Evolutionary conservation across 2,329 filamentous ascomycete species (phyloP).

Genomic region (Xylaria polymorpha): DNA sequence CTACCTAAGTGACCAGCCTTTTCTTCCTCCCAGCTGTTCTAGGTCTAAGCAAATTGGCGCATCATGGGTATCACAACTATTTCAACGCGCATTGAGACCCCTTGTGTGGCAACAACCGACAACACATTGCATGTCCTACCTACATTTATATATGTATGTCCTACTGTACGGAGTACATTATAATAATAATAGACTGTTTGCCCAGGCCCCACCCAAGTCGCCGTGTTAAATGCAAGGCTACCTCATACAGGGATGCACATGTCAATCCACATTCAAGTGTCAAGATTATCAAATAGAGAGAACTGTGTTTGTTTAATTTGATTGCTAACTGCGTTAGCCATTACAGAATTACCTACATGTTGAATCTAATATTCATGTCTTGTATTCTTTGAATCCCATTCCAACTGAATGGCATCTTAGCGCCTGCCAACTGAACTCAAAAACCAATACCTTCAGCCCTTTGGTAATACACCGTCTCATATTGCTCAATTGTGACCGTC

Average conservation of each 20-base stretch:
- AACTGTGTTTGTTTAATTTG: slow-evolving; percentile 1
- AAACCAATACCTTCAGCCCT: background rate
- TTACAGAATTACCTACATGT: slow-evolving; percentile 9
- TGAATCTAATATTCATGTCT: slow-evolving; percentile 9
- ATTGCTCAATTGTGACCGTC: background rate
- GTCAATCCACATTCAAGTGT: background rate
- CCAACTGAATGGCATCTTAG: background rate
- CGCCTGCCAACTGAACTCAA: background rate
- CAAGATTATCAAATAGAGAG: slow-evolving; percentile 25
- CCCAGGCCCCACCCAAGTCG: background rate
- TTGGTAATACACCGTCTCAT: background rate
- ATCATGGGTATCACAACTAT: background rate
- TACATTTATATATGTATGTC: no score
- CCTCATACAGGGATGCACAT: background rate
- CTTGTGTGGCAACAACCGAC: background rate
- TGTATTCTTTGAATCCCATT: slow-evolving; percentile 10
- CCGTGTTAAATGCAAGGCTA: background rate
- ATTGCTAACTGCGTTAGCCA: slow-evolving; percentile 12
- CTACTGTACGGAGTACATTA: no score
- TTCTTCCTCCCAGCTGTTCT: background rate
- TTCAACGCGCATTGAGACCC: background rate
- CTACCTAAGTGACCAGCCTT: background rate
- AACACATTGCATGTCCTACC: background rate
- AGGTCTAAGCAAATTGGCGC: slow-evolving; percentile 5
- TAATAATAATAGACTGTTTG: background rate